Evolutionary conservation across 2,329 filamentous ascomycete species (phyloP), one percentile per base, ranked within the genome.

Genomic region (Tolypocladium ovalisporum): DNA sequence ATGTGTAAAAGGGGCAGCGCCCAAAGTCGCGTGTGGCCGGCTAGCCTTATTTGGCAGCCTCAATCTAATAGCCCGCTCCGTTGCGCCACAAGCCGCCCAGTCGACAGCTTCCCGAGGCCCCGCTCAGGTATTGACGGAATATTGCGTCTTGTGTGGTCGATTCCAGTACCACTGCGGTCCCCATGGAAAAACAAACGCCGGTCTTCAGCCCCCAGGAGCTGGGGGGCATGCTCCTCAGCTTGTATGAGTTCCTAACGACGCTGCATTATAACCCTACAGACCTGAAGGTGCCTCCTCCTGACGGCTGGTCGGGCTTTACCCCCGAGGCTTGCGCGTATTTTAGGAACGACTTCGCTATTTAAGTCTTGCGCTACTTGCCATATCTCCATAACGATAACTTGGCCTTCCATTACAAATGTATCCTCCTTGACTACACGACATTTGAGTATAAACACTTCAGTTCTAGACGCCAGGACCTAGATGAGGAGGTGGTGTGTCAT

Each of bases 221-320:
- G 4, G 60, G 67, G 52, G 59, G 60, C 34, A 61, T 67, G 4
- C 61, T 72, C 52, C 56, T 61, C 53, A 62, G 64, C 52, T 69
- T 67, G 54, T 70, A 67, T 55, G 60, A 54, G 19, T 71, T 71
- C 54, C 66, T 71, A 29, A 63, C 65, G 29, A 67, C 62, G 17
- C 61, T 70, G 57, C 68, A 73, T 61, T 65, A 68, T 15, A 54
- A 61, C 9, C 56, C 59, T n/a, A 60, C 59, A 0, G 56, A 62
- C 35, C 58, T 71, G 47, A 62, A 65, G 19, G 51, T 66, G 37
- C 67, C 70, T 12, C 69, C 69, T 1, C 57, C 61, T 24, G 62
- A 58, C 29, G 71, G 71, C 52, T 73, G 69, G 70, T 67, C 68
- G 56, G 56, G n/a, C 17, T 61, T 68, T 15, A 67, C 62, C 12